Conservation (phyloP, 2,329 filamentous ascomycete species). For the Sphaerulina musiva region DNA sequence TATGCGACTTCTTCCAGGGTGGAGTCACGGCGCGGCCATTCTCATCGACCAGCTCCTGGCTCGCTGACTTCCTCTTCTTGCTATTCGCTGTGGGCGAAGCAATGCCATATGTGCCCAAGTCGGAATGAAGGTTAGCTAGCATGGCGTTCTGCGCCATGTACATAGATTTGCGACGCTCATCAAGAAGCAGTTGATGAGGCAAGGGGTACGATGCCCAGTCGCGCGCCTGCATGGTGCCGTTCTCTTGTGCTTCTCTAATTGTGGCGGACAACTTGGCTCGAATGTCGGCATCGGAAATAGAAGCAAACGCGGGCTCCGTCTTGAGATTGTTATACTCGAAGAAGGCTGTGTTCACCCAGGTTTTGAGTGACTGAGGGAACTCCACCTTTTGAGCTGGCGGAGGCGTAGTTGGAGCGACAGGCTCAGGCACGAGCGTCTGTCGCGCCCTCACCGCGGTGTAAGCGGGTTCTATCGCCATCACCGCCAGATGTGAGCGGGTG, state of each 20-base stretch:
- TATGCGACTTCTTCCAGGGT: conserved; percentile 65
- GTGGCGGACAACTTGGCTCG: conserved; percentile 77
- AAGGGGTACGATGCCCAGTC: conserved; percentile 80
- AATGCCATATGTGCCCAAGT: conserved; percentile 14
- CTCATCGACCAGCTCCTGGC: conserved; percentile 49
- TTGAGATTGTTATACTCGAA: conserved; percentile 54
- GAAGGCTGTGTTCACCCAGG: conserved; percentile 86
- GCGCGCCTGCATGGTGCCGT: conserved; percentile 64
- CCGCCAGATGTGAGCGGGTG: background rate
- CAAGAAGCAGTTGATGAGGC: conserved; percentile 74
- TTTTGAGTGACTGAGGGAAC: conserved; percentile 76
- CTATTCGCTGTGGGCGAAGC: conserved; percentile 30
- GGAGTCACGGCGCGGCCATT: conserved; percentile 48
- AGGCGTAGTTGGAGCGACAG: conserved; percentile 9
- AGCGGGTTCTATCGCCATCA: conserved; percentile 34
- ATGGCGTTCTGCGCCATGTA: conserved; percentile 24
- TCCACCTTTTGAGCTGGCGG: conserved; percentile 37
- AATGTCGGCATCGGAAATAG: conserved; percentile 57
- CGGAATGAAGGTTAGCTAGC: conserved; percentile 26
- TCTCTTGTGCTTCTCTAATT: conserved; percentile 69
- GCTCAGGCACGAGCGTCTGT: conserved; percentile 33
- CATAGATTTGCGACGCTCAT: conserved; percentile 52
- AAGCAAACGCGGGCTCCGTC: conserved; percentile 32
- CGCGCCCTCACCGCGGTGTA: conserved; percentile 44
- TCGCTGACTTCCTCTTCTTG: conserved; percentile 79